phyloP scores from a whole-genome alignment of 2,329 filamentous ascomycete species.

The Pseudogymnoascus sp. region DNA sequence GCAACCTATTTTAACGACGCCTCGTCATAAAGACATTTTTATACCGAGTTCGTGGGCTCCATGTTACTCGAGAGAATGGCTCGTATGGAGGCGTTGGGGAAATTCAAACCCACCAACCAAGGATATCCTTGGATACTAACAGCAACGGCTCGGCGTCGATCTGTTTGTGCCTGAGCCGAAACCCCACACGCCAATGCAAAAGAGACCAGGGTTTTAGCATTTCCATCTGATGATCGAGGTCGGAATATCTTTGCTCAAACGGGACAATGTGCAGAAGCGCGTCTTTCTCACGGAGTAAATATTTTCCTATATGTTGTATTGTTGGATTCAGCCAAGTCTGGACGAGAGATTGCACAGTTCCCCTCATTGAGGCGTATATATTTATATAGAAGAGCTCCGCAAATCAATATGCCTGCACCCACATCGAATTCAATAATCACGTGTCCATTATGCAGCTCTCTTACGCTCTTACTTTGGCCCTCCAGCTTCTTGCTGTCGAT shows the following conservation, averaged over 20 bases:
- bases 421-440: neutral
- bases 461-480: neutral
- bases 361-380: neutral
- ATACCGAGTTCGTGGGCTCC: neutral
- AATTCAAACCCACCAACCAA: conserved; percentile 3
- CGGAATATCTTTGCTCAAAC: neutral
- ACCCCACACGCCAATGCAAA: neutral
- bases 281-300: conserved; percentile 4
- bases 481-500: conserved; percentile 1
- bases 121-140: neutral
- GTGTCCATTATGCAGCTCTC: neutral
- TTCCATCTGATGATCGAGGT: neutral
- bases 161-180: neutral
- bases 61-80: neutral
- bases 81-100: neutral
- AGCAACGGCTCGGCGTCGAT: neutral
- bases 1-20: neutral
- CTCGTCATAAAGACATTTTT: neutral
- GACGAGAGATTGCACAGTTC: neutral
- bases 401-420: neutral
- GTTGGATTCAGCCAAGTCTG: neutral
- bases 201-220: neutral
- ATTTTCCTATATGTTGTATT: neutral
- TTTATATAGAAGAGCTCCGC: conserved; percentile 1
- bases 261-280: neutral